Base-by-base conservation (phyloP, 1,139 yeast species). In the Taphrina betulina region DNA sequence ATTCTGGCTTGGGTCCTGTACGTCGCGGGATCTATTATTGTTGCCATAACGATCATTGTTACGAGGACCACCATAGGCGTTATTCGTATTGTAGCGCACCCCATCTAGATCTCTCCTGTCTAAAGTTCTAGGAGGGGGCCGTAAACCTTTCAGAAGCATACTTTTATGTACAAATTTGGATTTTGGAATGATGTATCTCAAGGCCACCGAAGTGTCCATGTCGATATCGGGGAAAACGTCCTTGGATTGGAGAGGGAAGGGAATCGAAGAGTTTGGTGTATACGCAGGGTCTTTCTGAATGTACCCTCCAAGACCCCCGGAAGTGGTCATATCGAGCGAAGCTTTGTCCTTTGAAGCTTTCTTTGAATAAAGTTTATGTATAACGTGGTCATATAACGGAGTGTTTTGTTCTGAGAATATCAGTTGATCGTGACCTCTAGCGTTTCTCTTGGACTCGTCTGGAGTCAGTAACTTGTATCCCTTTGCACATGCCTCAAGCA, bases 101-200 rank as follows among this genome's bases (percentile, higher is more conserved):
- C 46, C 37, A 34, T 43, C 50, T 22, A 42, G 34, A 34, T 52
- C 56, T 10, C 56, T 17, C 7, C 56, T 42, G 24, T 43, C 56
- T 16, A 42, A 28, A 7, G 35, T 37, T n/a, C 56, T 31, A 3
- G 51, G 45, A 4, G 53, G 55, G 4, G 50, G 37, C n/a, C 37
- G 34, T 46, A 59, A 29, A 1, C 97, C 97, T 55, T 83, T 85
- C 60, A 92, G 71, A 23, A 92, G 73, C 86, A 92, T 85, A 2
- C 95, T 84, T 67, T 92, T 92, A 55, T 73, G 72, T 14, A 60
- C 61, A 5, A 63, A 65, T 31, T 59, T 43, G 48, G 63, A 59
- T 46, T 61, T 62, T 0, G 83, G 82, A 78, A 85, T 78, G 44
- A 74, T 68, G 66, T 84, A 92, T 51, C 74, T 73, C 1, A 82